Base-by-base conservation (phyloP, 768 basidiomycete species). In the Naganishia randhawae region DNA sequence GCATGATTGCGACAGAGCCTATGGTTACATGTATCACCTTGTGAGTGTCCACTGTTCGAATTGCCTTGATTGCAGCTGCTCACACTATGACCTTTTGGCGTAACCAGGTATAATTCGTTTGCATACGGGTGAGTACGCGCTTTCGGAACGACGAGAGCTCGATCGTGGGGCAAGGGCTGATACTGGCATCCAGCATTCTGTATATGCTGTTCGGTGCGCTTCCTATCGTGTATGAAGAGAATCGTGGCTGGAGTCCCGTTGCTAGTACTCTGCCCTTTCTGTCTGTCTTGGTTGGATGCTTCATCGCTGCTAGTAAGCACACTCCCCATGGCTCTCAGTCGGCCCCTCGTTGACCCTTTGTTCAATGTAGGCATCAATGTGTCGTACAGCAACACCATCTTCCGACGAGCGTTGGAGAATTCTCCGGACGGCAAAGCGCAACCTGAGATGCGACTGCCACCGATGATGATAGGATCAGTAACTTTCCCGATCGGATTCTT, bases 391-490 rank as follows among this genome's bases (percentile, higher is more conserved):
- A 69, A 64, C 19, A 70, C 65, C n/a, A 51, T 75, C 41, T 81
- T 76, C 66, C 73, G 70, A 9, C 72, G 67, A 11, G 67, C 72
- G 57, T 45, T 76, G n/a, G 71, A 69, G 39, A 51, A 55, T 13
- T 77, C 51, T 62, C 71, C 54, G 78, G 51, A 37, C 66, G 66
- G 76, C 3, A 42, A 42, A 50, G 76, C 75, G 1, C 66, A 71
- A 51, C 80, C 80, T 2, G 80, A 81, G 65, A 68, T 72, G 57
- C 67, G 80, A 45, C 70, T 81, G 7, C 76, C 75, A 0, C 77
- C 79, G 0, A 81, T 81, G 80, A 77, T 79, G 77, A 39, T 80
- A 11, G 80, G 80, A 8, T 69, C 73, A 14, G 61, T 80, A 35
- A 27, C 69, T 14, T 80, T 81, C 67, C 80, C 80, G 0, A 70